These are phyloP conservation scores for Diaporthe ilicicola DNA, from an alignment of 2,329 filamentous ascomycete species.

Conservation along the genomic window DNA sequence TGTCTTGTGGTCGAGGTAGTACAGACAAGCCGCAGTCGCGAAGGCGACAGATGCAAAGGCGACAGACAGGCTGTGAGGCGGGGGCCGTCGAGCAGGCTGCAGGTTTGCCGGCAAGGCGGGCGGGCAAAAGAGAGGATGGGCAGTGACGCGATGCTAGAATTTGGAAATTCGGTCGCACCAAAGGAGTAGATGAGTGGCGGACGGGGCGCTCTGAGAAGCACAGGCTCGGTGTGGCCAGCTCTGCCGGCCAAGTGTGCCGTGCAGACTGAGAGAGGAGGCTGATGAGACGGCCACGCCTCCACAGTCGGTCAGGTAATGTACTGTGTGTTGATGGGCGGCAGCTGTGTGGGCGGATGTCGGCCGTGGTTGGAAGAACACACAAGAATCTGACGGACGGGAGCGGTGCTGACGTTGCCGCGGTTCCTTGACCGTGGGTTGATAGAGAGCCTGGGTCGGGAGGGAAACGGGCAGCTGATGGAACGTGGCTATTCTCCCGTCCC, in stretches of 20 bases:
- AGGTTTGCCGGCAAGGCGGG: constrained; percentile 24
- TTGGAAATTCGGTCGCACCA: constrained; percentile 32
- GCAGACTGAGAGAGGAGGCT: constrained; percentile 4
- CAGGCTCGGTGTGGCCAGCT: constrained; percentile 27
- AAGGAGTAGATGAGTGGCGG: constrained; percentile 28
- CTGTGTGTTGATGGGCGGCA: constrained; percentile 4
- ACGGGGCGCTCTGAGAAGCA: constrained; percentile 24
- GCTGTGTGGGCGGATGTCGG: not conserved
- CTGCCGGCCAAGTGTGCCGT: constrained; percentile 17
- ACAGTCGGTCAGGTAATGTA: not conserved
- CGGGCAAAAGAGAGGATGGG: constrained; percentile 24
- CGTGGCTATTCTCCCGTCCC: constrained; percentile 27
- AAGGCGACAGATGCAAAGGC: constrained; percentile 15
- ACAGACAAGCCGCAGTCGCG: constrained; percentile 22
- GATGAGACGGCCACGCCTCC: constrained; percentile 8
- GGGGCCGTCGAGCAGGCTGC: constrained; percentile 28
- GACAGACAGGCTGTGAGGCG: constrained; percentile 23
- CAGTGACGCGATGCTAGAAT: constrained; percentile 25
- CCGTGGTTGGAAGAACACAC: constrained; percentile 37
- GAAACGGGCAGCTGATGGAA: constrained; percentile 1
- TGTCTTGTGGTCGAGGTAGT: constrained; percentile 7
- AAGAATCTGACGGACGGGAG: constrained; percentile 40
- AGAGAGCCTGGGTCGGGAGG: not conserved
- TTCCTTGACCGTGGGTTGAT: not conserved
- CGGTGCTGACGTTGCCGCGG: constrained; percentile 35